Conservation (phyloP, 2,329 filamentous ascomycete genomes). For the Fusarium tuaranense region DNA sequence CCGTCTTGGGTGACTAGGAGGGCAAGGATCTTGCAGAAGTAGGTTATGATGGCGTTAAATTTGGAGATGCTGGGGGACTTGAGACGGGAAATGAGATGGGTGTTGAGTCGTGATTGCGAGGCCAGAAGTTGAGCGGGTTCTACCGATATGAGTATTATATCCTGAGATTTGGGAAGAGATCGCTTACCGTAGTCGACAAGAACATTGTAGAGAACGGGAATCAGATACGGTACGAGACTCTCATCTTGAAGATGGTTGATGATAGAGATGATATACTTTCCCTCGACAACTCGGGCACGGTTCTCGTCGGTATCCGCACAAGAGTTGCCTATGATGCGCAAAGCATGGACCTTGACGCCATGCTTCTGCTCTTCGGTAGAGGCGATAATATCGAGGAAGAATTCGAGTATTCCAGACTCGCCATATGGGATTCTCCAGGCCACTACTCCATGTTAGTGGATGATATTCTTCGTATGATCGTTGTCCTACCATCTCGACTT, state of each 20-base stretch:
- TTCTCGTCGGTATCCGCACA: conserved; percentile 75
- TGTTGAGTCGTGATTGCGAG: conserved; percentile 63
- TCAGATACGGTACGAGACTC: conserved; percentile 61
- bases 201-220: conserved; percentile 73
- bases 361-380: conserved; percentile 51
- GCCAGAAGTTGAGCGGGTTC: conserved; percentile 69
- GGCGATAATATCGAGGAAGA: conserved; percentile 63
- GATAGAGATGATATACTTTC: conserved; percentile 60
- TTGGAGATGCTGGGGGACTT: conserved; percentile 57
- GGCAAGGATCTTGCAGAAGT: conserved; percentile 68
- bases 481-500: conserved; percentile 64
- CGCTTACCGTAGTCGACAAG: conserved; percentile 70
- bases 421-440: conserved; percentile 69
- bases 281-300: conserved; percentile 64
- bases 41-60: conserved; percentile 58
- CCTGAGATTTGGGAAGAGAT: neutral
- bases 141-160: conserved; percentile 43
- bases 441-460: conserved; percentile 50
- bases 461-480: fast-evolving
- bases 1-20: conserved; percentile 65
- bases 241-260: conserved; percentile 62
- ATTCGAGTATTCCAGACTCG: conserved; percentile 67
- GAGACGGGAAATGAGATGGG: conserved; percentile 62
- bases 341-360: conserved; percentile 63
- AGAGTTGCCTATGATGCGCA: conserved; percentile 71